phyloP scores from a whole-genome alignment of 2,329 filamentous ascomycete genomes.

The Phialophora chinensis region DNA sequence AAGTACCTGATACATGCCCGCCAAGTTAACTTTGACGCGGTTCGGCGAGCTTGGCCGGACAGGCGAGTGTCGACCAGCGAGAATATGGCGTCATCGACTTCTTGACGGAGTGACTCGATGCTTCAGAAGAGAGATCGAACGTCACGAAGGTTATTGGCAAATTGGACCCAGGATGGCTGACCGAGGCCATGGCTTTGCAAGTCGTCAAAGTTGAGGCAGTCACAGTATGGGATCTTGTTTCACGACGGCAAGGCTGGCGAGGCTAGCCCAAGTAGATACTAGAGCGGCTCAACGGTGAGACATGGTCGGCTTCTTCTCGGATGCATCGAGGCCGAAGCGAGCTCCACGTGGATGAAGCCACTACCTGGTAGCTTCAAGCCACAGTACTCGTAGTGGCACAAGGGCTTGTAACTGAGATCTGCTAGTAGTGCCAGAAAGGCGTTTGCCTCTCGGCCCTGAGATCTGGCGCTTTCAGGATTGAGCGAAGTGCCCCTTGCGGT shows the following conservation, averaged over 20 bases:
- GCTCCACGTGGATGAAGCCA: conserved; percentile 16
- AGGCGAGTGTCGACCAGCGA: conserved; percentile 13
- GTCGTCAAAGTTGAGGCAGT: conserved; percentile 24
- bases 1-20: conserved; percentile 23
- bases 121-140: conserved; percentile 4
- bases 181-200: conserved; percentile 18
- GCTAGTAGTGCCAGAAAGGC: neutral
- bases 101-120: conserved; percentile 11
- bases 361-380: conserved; percentile 7
- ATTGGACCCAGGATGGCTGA: conserved; percentile 17
- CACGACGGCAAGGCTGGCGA: conserved; percentile 8
- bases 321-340: conserved; percentile 6
- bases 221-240: conserved; percentile 28
- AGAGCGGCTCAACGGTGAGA: conserved; percentile 14
- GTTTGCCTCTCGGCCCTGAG: neutral
- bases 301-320: conserved; percentile 6
- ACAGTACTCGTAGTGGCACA: neutral
- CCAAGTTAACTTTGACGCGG: conserved; percentile 9
- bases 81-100: conserved; percentile 19
- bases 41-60: conserved; percentile 17
- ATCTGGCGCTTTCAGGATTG: neutral
- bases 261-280: conserved; percentile 5
- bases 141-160: conserved; percentile 9
- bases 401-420: neutral
- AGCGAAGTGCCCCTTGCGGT: neutral